Percentiles rank a stretch among this genome's conserved stretches.
Evolutionary conservation across 345 rosid genomes (phyloP).

Genomic region (Citrus hindsii): DNA sequence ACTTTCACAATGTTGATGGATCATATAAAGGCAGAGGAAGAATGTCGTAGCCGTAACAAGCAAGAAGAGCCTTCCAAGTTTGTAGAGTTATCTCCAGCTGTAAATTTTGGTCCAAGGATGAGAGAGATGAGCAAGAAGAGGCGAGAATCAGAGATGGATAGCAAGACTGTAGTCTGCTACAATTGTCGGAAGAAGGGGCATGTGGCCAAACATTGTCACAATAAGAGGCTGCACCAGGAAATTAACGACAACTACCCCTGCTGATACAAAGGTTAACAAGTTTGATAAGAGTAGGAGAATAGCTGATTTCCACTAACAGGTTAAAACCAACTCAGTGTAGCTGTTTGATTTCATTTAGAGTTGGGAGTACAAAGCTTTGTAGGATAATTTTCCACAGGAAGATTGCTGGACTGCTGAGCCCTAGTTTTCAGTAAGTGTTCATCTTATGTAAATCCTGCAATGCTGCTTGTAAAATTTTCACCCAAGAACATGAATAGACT

Average conservation of each 20-base stretch:
- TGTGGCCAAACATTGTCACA: constrained; percentile 42
- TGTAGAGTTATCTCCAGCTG: constrained; percentile 13
- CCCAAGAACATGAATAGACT: too few relatives aligned
- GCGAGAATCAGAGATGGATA: constrained; percentile 32
- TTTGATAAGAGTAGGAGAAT: constrained; percentile 11
- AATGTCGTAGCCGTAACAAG: constrained; percentile 23
- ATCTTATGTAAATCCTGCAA: background rate
- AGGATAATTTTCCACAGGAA: too few relatives aligned
- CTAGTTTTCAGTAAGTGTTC: background rate
- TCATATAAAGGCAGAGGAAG: constrained; percentile 52
- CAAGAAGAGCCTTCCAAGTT: constrained; percentile 26
- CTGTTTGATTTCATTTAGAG: background rate
- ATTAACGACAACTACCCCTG: constrained; percentile 10
- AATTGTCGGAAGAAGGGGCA: constrained; percentile 74
- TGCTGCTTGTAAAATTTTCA: background rate
- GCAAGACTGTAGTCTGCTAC: constrained; percentile 33
- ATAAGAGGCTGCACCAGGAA: constrained; percentile 32
- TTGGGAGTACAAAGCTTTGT: background rate
- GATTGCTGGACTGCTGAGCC: background rate
- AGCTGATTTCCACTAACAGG: background rate
- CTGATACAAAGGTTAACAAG: constrained; percentile 16
- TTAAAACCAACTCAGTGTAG: background rate
- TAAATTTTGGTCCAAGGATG: constrained; percentile 34
- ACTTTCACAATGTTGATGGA: constrained; percentile 60
- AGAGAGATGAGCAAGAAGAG: constrained; percentile 35